phyloP scores from a whole-genome alignment of 345 rosid genomes.

The Eucalyptus paniculata region DNA sequence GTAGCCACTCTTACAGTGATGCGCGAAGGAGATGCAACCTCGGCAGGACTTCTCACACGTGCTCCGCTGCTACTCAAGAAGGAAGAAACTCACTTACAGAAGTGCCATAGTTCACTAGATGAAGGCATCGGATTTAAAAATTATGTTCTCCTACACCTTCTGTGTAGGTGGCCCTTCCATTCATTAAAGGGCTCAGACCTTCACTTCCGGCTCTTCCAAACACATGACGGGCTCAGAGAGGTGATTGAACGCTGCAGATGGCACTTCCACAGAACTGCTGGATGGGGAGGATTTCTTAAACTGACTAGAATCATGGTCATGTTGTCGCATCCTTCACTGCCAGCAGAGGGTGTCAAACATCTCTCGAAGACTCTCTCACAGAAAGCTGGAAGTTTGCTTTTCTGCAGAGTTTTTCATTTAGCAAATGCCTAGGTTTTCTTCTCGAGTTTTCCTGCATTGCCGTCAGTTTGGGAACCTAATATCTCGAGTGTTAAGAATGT shows the following conservation, averaged over 20 bases:
- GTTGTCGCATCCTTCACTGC: slow-evolving; percentile 94
- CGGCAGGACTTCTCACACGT: not conserved
- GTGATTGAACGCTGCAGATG: not conserved
- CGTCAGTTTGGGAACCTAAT: not conserved
- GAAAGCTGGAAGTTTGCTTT: slow-evolving; percentile 65
- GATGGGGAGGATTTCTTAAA: slow-evolving; percentile 39
- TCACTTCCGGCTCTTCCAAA: not conserved
- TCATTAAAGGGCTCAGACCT: not conserved
- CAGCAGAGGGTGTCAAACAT: slow-evolving; percentile 82
- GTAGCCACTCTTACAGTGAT: not conserved
- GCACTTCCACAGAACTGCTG: not conserved
- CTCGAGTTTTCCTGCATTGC: not conserved
- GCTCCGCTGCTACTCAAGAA: not conserved
- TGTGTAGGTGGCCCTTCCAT: not conserved
- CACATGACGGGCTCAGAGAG: not conserved
- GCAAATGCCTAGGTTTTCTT: not conserved
- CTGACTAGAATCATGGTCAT: slow-evolving; percentile 95
- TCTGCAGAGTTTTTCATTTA: slow-evolving; percentile 27
- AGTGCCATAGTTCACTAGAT: not conserved
- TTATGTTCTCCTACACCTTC: not conserved
- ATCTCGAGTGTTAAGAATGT: not conserved
- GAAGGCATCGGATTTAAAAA: not conserved
- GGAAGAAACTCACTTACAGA: not conserved
- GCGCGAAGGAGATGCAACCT: not conserved
- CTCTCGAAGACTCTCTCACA: slow-evolving; percentile 28